These are phyloP conservation scores for Sinapis alba DNA, from an alignment of 441 rosid genomes.

Conservation along the genomic window DNA sequence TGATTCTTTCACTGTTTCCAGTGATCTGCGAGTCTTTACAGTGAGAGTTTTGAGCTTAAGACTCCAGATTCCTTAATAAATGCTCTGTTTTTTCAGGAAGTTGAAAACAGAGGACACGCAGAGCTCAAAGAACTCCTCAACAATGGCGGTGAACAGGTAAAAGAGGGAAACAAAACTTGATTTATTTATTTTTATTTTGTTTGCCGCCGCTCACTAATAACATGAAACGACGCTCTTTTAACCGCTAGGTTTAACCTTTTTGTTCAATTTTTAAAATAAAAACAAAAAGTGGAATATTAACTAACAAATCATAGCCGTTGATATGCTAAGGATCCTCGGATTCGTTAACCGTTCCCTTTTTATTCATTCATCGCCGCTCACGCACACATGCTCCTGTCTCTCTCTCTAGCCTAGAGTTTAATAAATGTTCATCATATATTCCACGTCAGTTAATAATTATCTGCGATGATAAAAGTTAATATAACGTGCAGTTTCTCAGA, in stretches of 20 bases:
- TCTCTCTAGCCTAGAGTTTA: neutral
- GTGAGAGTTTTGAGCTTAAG: neutral
- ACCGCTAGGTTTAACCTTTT: conserved; percentile 30
- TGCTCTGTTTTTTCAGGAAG: conserved; percentile 42
- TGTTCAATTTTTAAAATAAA: neutral
- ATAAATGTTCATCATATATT: neutral
- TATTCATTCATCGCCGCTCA: conserved; percentile 26
- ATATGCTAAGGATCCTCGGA: conserved; percentile 55
- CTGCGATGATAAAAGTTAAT: neutral
- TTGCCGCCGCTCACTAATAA: conserved; percentile 31
- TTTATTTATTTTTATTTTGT: neutral
- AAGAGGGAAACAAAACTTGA: neutral
- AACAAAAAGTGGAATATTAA: conserved; percentile 8
- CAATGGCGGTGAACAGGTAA: conserved; percentile 76
- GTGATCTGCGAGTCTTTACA: neutral
- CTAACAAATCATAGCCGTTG: conserved; percentile 52
- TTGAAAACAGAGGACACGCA: conserved; percentile 52
- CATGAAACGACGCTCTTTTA: conserved; percentile 32
- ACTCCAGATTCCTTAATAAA: conserved; percentile 8
- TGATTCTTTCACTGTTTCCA: neutral
- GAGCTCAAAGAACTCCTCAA: conserved; percentile 57
- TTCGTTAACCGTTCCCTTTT: conserved; percentile 51
- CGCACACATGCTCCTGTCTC: conserved; percentile 36
- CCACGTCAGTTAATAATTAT: conserved; percentile 24
- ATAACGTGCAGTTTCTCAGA: neutral